Evolutionary conservation across 2,329 filamentous ascomycete species (phyloP), one percentile per base, ranked within the genome.

Genomic region (Colletotrichum liriopes): DNA sequence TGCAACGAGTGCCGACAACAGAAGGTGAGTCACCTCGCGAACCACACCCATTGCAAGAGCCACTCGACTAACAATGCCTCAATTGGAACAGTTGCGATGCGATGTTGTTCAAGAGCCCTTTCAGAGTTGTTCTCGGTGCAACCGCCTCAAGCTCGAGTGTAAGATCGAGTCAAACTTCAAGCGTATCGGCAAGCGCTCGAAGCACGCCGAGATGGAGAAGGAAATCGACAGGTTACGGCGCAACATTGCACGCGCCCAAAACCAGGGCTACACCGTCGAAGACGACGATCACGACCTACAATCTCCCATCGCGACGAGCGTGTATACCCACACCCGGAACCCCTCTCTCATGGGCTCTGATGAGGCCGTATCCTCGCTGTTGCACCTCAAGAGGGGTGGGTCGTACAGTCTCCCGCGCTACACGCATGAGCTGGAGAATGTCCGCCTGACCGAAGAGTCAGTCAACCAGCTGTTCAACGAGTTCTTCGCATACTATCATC

Each of bases 101-200:
- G 93, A 96, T 85, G 93, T 96, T 76, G 86, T 93, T 76, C 93
- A 95, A 82, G 93, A 94, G 37, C 93, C 93, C 23, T 95, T 95
- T 81, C 89, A 91, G 77, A 90, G 90, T 77, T 96, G 94, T 84
- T 91, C 91, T 65, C 89, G 94, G 68, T 96, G 94, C 84, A 90
- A 90, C 79, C 93, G 94, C 77, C 89, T 95, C 78, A 93, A 93
- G 82, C 91, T 96, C 73, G 90, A 92, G 73, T 96, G 94, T 86
- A 94, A 94, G 81, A 96, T 96, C 81, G 93, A 96, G 81, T 93
- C 93, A 78, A 94, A 95, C 82, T 96, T 96, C 84, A 95, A 95
- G 87, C 91, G 93, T 76, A 87, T 95, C 23, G 93, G 93, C 74
- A 96, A 96, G 85, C 89, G 93, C 52, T 93, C 91, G 75, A 93